Percentiles rank a stretch among this genome's conserved stretches.
phyloP scores from a whole-genome alignment of 2,329 filamentous ascomycete species.

The Nigrograna mackinnonii region DNA sequence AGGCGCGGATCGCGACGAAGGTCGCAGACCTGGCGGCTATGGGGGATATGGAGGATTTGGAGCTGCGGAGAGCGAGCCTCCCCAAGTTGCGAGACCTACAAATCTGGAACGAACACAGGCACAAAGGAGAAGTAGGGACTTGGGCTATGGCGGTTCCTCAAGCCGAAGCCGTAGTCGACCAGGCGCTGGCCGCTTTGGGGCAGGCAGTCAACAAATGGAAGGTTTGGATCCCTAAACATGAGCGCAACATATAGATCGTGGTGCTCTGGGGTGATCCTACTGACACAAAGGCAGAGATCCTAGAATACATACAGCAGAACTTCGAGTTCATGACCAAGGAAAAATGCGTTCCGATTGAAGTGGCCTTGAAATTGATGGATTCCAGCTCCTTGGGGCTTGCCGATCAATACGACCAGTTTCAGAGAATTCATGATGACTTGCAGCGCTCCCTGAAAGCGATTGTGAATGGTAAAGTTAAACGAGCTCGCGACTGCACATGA shows the following conservation, averaged over 20 bases:
- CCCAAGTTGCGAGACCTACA: conserved; percentile 36
- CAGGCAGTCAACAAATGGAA: conserved; percentile 47
- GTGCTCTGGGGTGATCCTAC: conserved; percentile 1
- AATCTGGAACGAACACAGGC: conserved; percentile 48
- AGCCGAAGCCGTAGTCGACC: conserved; percentile 38
- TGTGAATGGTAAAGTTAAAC: conserved; percentile 67
- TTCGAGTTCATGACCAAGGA: conserved; percentile 92
- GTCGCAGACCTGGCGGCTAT: conserved; percentile 8
- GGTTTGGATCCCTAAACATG: too few relatives aligned
- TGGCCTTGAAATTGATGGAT: conserved; percentile 94
- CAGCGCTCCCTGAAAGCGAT: conserved; percentile 91
- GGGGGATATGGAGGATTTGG: conserved; percentile 23
- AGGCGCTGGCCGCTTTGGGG: conserved; percentile 35
- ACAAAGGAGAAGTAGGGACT: conserved; percentile 45
- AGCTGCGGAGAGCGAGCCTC: conserved; percentile 24
- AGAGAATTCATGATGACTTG: conserved; percentile 82
- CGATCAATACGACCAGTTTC: conserved; percentile 83
- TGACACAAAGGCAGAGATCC: conserved; percentile 60
- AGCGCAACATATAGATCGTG: too few relatives aligned
- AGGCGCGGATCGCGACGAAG: conserved; percentile 1
- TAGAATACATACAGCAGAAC: conserved; percentile 82
- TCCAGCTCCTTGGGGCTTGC: conserved; percentile 90
- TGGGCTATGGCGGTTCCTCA: conserved; percentile 15
- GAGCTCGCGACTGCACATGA: background rate
- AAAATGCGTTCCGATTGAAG: conserved; percentile 89